Percentiles rank a stretch among this genome's conserved stretches.
phyloP scores from a whole-genome alignment of 371 early-diverging fungal genomes.

The Umbelopsis sp. region DNA sequence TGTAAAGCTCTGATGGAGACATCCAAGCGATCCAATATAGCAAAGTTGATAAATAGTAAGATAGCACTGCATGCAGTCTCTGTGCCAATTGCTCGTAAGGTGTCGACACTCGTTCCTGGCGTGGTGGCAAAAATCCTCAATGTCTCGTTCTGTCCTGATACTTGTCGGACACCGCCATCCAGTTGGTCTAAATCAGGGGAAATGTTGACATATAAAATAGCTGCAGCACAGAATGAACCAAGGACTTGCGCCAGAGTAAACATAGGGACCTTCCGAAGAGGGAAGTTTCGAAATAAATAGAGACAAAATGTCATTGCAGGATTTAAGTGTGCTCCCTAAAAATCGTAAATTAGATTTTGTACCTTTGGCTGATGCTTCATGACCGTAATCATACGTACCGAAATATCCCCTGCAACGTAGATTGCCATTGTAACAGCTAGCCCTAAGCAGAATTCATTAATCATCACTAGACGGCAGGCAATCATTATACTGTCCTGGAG shows the following conservation, averaged over 20 bases:
- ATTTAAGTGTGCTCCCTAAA: constrained; percentile 78
- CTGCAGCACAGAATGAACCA: constrained; percentile 77
- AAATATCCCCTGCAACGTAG: constrained; percentile 72
- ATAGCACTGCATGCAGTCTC: constrained; percentile 82
- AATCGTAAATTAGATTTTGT: too few species aligned
- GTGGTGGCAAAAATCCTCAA: constrained; percentile 75
- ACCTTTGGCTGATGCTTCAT: too few species aligned
- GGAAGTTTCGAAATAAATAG: constrained; percentile 69
- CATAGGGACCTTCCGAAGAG: constrained; percentile 61
- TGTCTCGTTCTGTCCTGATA: constrained; percentile 57
- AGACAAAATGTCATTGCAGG: constrained; percentile 77
- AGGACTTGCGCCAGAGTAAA: constrained; percentile 67
- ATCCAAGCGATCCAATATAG: not conserved
- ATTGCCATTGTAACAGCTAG: constrained; percentile 53
- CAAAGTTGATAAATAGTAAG: constrained; percentile 62
- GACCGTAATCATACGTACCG: constrained; percentile 47
- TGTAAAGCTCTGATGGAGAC: not conserved
- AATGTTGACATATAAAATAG: constrained; percentile 64
- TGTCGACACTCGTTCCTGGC: constrained; percentile 55
- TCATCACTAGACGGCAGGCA: constrained; percentile 31
- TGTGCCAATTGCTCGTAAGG: constrained; percentile 64
- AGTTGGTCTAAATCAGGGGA: constrained; percentile 61
- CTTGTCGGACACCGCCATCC: constrained; percentile 63
- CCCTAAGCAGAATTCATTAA: constrained; percentile 57
- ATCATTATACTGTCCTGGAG: constrained; percentile 13